Percentiles rank a stretch among this genome's conserved stretches.
phyloP scores from a whole-genome alignment of 2,329 filamentous ascomycete genomes.

The Cladosporium sp. region DNA sequence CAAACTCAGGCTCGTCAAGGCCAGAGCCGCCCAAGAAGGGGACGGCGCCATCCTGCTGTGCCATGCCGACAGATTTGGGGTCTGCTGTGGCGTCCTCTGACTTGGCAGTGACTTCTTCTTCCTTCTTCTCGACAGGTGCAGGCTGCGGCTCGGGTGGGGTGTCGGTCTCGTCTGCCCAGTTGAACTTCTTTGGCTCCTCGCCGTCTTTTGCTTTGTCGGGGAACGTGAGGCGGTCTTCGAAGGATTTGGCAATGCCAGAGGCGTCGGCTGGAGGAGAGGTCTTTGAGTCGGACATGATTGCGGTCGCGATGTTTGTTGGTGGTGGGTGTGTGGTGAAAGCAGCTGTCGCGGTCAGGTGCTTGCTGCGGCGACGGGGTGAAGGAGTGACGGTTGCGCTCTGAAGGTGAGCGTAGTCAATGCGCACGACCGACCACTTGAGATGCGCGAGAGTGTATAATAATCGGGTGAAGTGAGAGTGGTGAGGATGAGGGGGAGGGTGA shows the following conservation, averaged over 20 bases:
- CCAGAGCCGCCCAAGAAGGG: slow-evolving; percentile 40
- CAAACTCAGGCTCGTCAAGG: slow-evolving; percentile 66
- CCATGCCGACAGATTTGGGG: slow-evolving; percentile 16
- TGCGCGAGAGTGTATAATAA: too few relatives aligned
- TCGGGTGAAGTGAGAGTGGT: too few relatives aligned
- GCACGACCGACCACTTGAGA: too few relatives aligned
- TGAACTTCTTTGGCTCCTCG: slow-evolving; percentile 20
- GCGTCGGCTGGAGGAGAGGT: slow-evolving; percentile 12
- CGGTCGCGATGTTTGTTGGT: slow-evolving; percentile 1
- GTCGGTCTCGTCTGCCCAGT: slow-evolving; percentile 32
- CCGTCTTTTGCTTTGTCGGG: slow-evolving; percentile 14
- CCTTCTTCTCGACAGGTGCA: slow-evolving; percentile 22
- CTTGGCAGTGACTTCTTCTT: slow-evolving; percentile 10
- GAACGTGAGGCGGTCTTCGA: slow-evolving; percentile 26
- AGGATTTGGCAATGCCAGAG: slow-evolving; percentile 20
- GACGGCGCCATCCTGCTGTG: slow-evolving; percentile 43
- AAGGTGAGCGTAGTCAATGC: not conserved
- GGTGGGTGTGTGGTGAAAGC: not conserved
- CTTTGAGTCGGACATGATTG: slow-evolving; percentile 10
- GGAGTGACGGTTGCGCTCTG: not conserved
- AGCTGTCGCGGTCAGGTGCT: not conserved
- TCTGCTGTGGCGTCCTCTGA: slow-evolving; percentile 11
- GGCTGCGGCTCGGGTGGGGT: slow-evolving; percentile 16
- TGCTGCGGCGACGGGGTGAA: not conserved
- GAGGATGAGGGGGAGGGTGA: too few relatives aligned